Base-by-base conservation (phyloP, 805 yeast species). In the Ascoidea tarda region DNA sequence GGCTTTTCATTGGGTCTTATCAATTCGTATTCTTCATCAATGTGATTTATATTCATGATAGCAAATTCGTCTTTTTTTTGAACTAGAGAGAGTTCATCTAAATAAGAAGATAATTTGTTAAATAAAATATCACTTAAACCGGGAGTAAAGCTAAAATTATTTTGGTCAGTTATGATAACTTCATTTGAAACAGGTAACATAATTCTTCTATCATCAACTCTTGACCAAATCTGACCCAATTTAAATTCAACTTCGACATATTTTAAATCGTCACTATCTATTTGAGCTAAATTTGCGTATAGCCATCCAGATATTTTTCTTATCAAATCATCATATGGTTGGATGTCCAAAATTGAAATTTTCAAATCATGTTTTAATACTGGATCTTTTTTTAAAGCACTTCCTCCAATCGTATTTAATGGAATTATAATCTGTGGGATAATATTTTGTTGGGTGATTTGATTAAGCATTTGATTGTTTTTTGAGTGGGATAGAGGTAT, bases 221-320 rank as follows among this genome's bases (percentile, higher is more conserved):
- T 82, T 56, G 81, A 84, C 69, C 81, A 77, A 32, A 86, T 77
- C 16, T 79, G 71, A 5, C 95, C 95, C 59, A 83, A 77, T 62
- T 85, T 85, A 61, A 84, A 70, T 66, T 86, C 95, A 59, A 86
- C 66, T 69, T 86, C 95, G 33, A 85, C 72, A 59, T 71, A 77
- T 28, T 81, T 72, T 51, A 75, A 69, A 55, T 73, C 67, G 63
- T 62, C 16, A n/a, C 46, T 49, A 46, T 77, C 77, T 46, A 79
- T 76, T 46, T 87, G 75, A 42, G 86, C 86, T 49, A 88, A 72
- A 57, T 86, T 83, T 16, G 95, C 89, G 72, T 84, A 89, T 6
- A 90, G 74, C 97, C 97, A 90, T 59, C 84, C 87, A 28, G 93
- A 84, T 5, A 90, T 79, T 42, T 86, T 79, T 61, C 90, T 78